These are phyloP conservation scores for Neostapfia colusana DNA, from an alignment of 176 grass and related monocot species.

Conservation along the genomic window DNA sequence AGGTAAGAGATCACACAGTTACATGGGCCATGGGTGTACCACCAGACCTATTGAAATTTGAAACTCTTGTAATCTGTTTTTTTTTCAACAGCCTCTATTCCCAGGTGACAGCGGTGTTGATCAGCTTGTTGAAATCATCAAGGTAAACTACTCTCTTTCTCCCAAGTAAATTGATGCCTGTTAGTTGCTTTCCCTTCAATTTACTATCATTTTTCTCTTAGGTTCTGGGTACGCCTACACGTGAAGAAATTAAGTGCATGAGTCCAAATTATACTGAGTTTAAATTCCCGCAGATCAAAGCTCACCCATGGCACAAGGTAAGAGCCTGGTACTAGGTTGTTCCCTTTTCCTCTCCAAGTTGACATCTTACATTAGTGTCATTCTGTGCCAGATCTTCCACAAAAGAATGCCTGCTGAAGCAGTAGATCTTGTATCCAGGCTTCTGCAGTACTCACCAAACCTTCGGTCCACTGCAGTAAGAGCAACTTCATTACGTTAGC, in stretches of 20 bases:
- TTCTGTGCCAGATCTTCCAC: conserved; percentile 68
- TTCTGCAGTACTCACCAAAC: conserved; percentile 87
- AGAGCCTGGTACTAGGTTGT: not conserved
- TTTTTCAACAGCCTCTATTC: conserved; percentile 75
- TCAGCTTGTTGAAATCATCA: conserved; percentile 97
- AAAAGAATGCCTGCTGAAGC: conserved; percentile 96
- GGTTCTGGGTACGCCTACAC: conserved; percentile 89
- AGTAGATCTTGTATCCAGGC: conserved; percentile 90
- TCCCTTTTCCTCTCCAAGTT: not conserved
- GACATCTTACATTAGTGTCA: conserved; percentile 30
- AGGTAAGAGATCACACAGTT: conserved; percentile 49
- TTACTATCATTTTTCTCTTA: conserved; percentile 23
- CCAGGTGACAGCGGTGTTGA: conserved; percentile 92
- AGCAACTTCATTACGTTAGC: conserved; percentile 27
- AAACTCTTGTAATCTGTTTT: not conserved
- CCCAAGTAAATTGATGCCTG: not conserved
- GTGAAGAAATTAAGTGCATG: conserved; percentile 99
- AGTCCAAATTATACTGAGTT: conserved; percentile 88
- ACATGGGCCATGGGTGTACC: conserved; percentile 5
- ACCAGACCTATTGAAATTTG: conserved; percentile 6
- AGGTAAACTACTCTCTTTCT: conserved; percentile 48
- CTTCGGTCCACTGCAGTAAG: conserved; percentile 81
- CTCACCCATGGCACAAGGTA: conserved; percentile 96
- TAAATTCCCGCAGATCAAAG: conserved; percentile 91
- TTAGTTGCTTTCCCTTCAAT: conserved; percentile 14